Base-by-base conservation (phyloP, 352 stramenopile species). In the Phytophthora ohioensis region DNA sequence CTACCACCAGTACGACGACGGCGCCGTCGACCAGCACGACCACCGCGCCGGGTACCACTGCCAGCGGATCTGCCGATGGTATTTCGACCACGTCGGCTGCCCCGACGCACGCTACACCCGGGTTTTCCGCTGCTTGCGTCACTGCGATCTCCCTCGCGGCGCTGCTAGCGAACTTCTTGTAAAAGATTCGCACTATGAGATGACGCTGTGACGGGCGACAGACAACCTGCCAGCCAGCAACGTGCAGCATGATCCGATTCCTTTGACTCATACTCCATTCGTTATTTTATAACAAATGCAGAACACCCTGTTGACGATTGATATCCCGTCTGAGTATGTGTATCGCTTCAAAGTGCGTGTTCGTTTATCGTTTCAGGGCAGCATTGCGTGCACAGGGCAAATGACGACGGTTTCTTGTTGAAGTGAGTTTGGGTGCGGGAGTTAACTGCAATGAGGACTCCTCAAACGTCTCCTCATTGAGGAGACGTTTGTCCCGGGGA, bases 41-140 rank as follows among this genome's bases (percentile, higher is more conserved):
- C 13, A 58, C 13, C 12, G 34, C 48, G 1, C 30, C 64, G 9
- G 47, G 31, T 2, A 67, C 32, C 46, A 21, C 47, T 10, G 34
- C 67, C 30, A 60, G 58, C 5, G 60, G 60, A 5, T 70, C 67
- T 32, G 27, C 31, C 30, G 47, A 65, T 30, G 54, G 36, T 21
- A 46, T 66, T n/a, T 74, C 67, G 41, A 63, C 67, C n/a, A 74
- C 67, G 2, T 74, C 67, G 7, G 65, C 53, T 13, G 67, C 67
- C 15, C 52, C 65, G 11, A 63, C 34, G 36, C 11, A 45, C 34
- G 17, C 65, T 21, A 58, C 31, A 10, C 55, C 64, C 17, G 46
- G 59, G 12, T 39, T 74, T 39, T 60, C 67, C 12, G 53, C 59
- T 11, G 43, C 58, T 41, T 69, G 58, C 45, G 51, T 53, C 31